A percentile compares a stretch with the other conserved stretches of the same genome.
phyloP scores from a whole-genome alignment of 2,329 filamentous ascomycete genomes.

The Fusarium sarcochroum region DNA sequence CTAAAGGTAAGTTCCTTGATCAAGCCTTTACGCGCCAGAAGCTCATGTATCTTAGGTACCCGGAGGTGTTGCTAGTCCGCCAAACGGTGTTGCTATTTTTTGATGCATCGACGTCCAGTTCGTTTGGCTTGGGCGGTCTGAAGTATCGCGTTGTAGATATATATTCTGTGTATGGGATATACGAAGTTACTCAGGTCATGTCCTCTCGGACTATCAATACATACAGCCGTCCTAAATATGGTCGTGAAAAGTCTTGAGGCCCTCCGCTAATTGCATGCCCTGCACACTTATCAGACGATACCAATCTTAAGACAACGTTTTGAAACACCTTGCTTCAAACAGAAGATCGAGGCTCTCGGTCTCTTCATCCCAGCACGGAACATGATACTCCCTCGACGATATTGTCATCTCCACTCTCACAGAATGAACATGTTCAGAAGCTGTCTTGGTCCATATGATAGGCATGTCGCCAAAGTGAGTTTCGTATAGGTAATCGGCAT shows the following conservation, averaged over 20 bases:
- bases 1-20: slow-evolving; percentile 12
- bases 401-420: neutral
- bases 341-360: neutral
- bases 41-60: slow-evolving; percentile 7
- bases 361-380: neutral
- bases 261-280: neutral
- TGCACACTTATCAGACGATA: neutral
- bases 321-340: neutral
- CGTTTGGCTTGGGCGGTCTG: too few relatives aligned
- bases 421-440: neutral
- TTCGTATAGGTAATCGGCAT: too few relatives aligned
- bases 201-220: too few relatives aligned
- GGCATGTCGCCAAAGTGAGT: neutral
- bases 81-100: slow-evolving; percentile 28
- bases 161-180: too few relatives aligned
- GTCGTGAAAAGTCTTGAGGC: neutral
- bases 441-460: neutral
- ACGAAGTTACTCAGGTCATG: too few relatives aligned
- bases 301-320: neutral
- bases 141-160: too few relatives aligned
- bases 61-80: slow-evolving; percentile 32
- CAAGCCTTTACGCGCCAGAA: accelerated
- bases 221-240: too few relatives aligned
- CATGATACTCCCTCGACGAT: neutral
- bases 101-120: neutral